Percentiles rank a stretch among this genome's conserved stretches.
These are phyloP conservation scores for Xylariaceae sp. DNA, from an alignment of 2,329 filamentous ascomycete genomes.

Conservation along the genomic window DNA sequence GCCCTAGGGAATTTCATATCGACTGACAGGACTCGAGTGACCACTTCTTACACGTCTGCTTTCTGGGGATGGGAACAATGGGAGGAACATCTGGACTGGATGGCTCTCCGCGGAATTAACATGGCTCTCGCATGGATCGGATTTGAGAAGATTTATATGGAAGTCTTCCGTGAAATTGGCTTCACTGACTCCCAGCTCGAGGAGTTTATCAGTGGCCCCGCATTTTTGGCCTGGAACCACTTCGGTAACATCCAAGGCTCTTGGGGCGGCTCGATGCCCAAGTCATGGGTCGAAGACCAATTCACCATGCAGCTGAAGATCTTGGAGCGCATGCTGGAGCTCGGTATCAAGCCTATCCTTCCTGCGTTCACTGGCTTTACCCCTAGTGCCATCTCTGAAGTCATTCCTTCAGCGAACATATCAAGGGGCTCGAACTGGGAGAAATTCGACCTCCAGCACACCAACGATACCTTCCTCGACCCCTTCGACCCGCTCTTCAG, in stretches of 20 bases:
- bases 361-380: slow-evolving; percentile 19
- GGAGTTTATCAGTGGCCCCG: slow-evolving; percentile 17
- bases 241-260: slow-evolving; percentile 22
- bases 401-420: slow-evolving; percentile 17
- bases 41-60: slow-evolving; percentile 19
- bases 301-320: slow-evolving; percentile 19
- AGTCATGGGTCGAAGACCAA: slow-evolving; percentile 19
- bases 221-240: slow-evolving; percentile 21
- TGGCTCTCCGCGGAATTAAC: slow-evolving; percentile 20
- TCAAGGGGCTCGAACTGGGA: slow-evolving; percentile 20
- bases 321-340: slow-evolving; percentile 19
- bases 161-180: slow-evolving; percentile 20
- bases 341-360: slow-evolving; percentile 20
- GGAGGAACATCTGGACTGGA: slow-evolving; percentile 22
- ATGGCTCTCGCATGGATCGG: slow-evolving; percentile 20
- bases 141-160: slow-evolving; percentile 21
- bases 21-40: slow-evolving; percentile 17
- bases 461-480: slow-evolving; percentile 20
- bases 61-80: slow-evolving; percentile 22
- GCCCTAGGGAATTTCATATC: neutral
- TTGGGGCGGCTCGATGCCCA: slow-evolving; percentile 15
- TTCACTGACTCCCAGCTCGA: slow-evolving; percentile 18
- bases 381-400: slow-evolving; percentile 13
- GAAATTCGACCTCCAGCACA: slow-evolving; percentile 12
- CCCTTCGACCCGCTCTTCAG: slow-evolving; percentile 20